These are phyloP conservation scores for Osmanthus fragrans DNA, from an alignment of 257 asterid species.

Conservation along the genomic window DNA sequence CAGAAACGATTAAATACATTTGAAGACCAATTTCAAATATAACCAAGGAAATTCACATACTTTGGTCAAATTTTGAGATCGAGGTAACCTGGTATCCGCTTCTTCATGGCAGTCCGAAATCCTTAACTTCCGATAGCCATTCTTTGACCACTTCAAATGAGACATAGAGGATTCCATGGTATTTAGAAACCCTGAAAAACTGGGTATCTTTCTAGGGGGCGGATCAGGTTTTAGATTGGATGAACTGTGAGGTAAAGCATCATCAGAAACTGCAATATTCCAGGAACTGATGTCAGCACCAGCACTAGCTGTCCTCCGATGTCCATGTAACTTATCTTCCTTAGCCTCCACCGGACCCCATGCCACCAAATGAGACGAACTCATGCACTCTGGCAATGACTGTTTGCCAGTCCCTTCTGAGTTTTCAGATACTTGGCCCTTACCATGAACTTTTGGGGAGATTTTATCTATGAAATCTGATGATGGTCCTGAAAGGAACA, in stretches of 20 bases:
- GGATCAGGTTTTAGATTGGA: constrained; percentile 41
- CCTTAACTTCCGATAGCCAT: constrained; percentile 73
- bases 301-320: constrained; percentile 94
- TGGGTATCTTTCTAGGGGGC: constrained; percentile 74
- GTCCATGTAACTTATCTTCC: constrained; percentile 60
- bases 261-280: constrained; percentile 64
- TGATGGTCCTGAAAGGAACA: constrained; percentile 68
- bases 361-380: constrained; percentile 54
- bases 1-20: constrained; percentile 1
- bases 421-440: constrained; percentile 14
- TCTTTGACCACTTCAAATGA: constrained; percentile 70
- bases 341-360: constrained; percentile 46
- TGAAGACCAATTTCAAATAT: constrained; percentile 2
- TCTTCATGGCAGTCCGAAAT: constrained; percentile 52
- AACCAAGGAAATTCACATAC: constrained; percentile 42
- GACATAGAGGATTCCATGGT: constrained; percentile 65
- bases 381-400: constrained; percentile 36
- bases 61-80: constrained; percentile 53
- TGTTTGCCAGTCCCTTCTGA: constrained; percentile 24
- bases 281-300: constrained; percentile 82
- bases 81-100: constrained; percentile 48
- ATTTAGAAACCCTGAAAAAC: constrained; percentile 69
- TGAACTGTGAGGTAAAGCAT: constrained; percentile 33
- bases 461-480: constrained; percentile 29
- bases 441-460: constrained; percentile 28